phyloP scores from a whole-genome alignment of 441 rosid species.

The Euphorbia schlechtendalii region DNA sequence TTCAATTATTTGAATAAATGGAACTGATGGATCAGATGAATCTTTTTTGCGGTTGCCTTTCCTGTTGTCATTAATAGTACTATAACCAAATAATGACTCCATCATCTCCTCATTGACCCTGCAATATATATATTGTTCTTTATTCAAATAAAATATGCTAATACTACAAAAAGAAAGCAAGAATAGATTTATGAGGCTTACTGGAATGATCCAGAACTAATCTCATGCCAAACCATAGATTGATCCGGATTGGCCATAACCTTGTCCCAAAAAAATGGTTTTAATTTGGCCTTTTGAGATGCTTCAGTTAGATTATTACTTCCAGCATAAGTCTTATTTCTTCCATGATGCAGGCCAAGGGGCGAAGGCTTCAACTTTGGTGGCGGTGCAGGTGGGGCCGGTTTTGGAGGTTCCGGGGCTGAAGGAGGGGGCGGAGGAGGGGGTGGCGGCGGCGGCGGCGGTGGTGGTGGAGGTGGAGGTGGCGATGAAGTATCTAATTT shows the following conservation, averaged over 20 bases:
- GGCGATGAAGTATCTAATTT: slow-evolving; percentile 36
- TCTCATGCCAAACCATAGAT: slow-evolving; percentile 92
- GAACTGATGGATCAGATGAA: slow-evolving; percentile 35
- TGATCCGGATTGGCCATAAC: slow-evolving; percentile 72
- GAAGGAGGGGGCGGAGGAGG: slow-evolving; percentile 17
- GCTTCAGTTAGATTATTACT: slow-evolving; percentile 28
- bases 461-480: slow-evolving; percentile 32
- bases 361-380: slow-evolving; percentile 43
- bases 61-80: slow-evolving; percentile 25
- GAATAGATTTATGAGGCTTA: slow-evolving; percentile 29
- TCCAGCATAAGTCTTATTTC: slow-evolving; percentile 18
- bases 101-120: slow-evolving; percentile 98
- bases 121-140: slow-evolving; percentile 20
- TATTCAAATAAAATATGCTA: neutral
- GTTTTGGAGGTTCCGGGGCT: slow-evolving; percentile 42
- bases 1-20: slow-evolving; percentile 71
- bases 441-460: slow-evolving; percentile 14
- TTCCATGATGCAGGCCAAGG: slow-evolving; percentile 29
- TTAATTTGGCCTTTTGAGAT: slow-evolving; percentile 65
- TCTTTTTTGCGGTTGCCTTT: slow-evolving; percentile 43
- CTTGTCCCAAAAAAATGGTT: slow-evolving; percentile 97
- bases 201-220: slow-evolving; percentile 92
- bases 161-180: too few relatives aligned
- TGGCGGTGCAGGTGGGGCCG: slow-evolving; percentile 63
- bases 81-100: slow-evolving; percentile 78